Evolutionary conservation across 2,329 filamentous ascomycete genomes (phyloP), one percentile per base, ranked within the genome.

Genomic region (Trichoderma atroviride): DNA sequence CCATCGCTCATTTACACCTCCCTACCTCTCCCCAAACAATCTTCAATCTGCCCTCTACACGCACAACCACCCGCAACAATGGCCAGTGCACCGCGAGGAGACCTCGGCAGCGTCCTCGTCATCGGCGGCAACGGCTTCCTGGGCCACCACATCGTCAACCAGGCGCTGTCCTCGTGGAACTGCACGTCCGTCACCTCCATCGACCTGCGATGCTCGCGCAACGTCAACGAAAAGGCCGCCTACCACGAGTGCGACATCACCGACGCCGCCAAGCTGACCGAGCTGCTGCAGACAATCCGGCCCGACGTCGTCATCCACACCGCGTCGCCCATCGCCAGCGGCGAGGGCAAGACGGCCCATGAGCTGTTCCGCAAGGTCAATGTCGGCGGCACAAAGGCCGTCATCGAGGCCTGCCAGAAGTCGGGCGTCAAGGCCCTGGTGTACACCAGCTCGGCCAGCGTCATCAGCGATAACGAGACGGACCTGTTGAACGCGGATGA

Each of bases 251-350:
- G 89, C 78, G 92, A 95, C 80, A 93, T 96, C 78, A 94, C 92
- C 67, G 88, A 92, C 72, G 77, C 82, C 22, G 83, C 84, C 67
- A 85, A 84, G 71, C 84, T 96, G 72, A 78, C 86, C 52, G 82
- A 85, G 47, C 81, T 93, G 56, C 89, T 98, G 75, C 79, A 85
- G 37, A 83, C 88, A 72, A 84, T 89, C 67, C 87, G 86, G 75
- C 94, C 95, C 24, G 89, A 94, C 77, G 88, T 96, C 16, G 93
- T 99, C 63, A 91, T 98, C 76, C 95, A 99, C 81, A 97, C 94
- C 2, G 96, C 95, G 24, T 92, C 90, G 40, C 92, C 92, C 50
- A 80, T 85, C 29, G 85, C 83, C 70, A 85, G 87, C 77, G 82
- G 86, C 81, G 79, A 79, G 76, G 76, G 84, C 78, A 81, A 82